These are phyloP conservation scores for Ceratocystis cacaofunesta DNA, from an alignment of 2,329 filamentous ascomycete species.

Conservation along the genomic window DNA sequence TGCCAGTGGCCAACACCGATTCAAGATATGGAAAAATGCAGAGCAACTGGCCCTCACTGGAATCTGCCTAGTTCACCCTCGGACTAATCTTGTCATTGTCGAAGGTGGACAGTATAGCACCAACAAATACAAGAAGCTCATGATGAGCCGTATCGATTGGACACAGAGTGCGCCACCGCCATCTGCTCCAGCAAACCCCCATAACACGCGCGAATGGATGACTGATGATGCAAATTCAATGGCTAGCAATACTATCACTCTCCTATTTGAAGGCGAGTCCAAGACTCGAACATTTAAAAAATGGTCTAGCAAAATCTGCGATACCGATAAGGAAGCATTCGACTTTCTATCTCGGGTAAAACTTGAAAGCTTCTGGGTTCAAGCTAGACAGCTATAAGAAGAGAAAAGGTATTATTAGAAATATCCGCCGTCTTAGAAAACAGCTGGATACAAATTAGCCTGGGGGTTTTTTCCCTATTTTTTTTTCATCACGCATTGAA, in stretches of 20 bases:
- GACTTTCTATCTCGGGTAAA: slow-evolving; percentile 66
- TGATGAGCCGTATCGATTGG: slow-evolving; percentile 92
- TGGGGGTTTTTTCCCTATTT: no score
- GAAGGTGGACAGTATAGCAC: slow-evolving; percentile 80
- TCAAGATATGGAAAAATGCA: slow-evolving; percentile 83
- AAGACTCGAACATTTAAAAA: slow-evolving; percentile 69
- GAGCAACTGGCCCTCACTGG: slow-evolving; percentile 79
- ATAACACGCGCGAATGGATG: slow-evolving; percentile 58
- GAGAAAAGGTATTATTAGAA: neutral
- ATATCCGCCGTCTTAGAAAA: neutral
- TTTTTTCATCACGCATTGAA: no score
- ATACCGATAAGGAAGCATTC: slow-evolving; percentile 78
- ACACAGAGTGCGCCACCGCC: slow-evolving; percentile 66
- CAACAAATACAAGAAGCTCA: slow-evolving; percentile 75
- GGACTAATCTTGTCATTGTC: slow-evolving; percentile 76
- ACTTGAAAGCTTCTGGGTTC: slow-evolving; percentile 81
- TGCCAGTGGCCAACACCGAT: slow-evolving; percentile 85
- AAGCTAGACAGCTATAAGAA: slow-evolving; percentile 10
- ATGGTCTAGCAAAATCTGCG: slow-evolving; percentile 82
- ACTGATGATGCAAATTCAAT: slow-evolving; percentile 68
- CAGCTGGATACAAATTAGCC: no score
- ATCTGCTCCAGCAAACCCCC: slow-evolving; percentile 44
- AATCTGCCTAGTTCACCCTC: slow-evolving; percentile 81
- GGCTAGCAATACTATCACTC: slow-evolving; percentile 61
- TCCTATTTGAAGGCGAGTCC: slow-evolving; percentile 85